A percentile compares a stretch with the other conserved stretches of the same genome.
phyloP scores from a whole-genome alignment of 352 stramenopile species.

The Phytophthora aleatoria region DNA sequence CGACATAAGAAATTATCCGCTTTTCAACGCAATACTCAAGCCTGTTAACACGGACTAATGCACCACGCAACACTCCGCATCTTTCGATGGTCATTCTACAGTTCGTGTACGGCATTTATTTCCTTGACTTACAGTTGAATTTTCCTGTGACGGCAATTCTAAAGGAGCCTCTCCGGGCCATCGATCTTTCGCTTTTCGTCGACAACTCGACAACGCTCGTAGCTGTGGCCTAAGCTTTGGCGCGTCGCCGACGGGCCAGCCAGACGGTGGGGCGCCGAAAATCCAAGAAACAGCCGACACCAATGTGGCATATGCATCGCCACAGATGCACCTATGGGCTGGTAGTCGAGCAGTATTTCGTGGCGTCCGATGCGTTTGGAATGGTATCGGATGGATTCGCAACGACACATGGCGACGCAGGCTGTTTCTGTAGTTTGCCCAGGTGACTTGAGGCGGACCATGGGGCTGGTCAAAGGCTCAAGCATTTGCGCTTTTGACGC shows the following conservation, averaged over 20 bases:
- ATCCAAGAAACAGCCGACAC: slow-evolving; percentile 4
- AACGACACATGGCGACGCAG: slow-evolving; percentile 1
- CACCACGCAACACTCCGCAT: background rate
- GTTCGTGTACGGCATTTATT: background rate
- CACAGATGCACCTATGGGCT: slow-evolving; percentile 1
- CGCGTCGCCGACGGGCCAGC: slow-evolving; percentile 2
- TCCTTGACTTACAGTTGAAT: no score
- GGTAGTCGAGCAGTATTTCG: slow-evolving; percentile 8
- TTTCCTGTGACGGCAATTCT: no score
- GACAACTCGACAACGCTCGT: slow-evolving; percentile 6
- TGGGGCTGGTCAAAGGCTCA: slow-evolving; percentile 6
- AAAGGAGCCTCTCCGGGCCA: background rate
- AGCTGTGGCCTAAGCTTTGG: background rate
- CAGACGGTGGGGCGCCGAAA: background rate
- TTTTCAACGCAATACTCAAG: background rate
- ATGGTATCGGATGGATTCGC: slow-evolving; percentile 12
- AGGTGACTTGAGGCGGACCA: slow-evolving; percentile 3
- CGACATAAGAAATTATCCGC: slow-evolving; percentile 5
- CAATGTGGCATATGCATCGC: slow-evolving; percentile 5
- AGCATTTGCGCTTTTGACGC: slow-evolving; percentile 10
- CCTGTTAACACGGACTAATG: background rate
- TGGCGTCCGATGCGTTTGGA: slow-evolving; percentile 10
- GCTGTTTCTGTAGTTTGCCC: slow-evolving; percentile 12
- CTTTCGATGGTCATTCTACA: no score
- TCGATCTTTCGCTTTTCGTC: slow-evolving; percentile 7